These are phyloP conservation scores for Mikania micrantha DNA, from an alignment of 129 eudicot genomes.

Conservation along the genomic window DNA sequence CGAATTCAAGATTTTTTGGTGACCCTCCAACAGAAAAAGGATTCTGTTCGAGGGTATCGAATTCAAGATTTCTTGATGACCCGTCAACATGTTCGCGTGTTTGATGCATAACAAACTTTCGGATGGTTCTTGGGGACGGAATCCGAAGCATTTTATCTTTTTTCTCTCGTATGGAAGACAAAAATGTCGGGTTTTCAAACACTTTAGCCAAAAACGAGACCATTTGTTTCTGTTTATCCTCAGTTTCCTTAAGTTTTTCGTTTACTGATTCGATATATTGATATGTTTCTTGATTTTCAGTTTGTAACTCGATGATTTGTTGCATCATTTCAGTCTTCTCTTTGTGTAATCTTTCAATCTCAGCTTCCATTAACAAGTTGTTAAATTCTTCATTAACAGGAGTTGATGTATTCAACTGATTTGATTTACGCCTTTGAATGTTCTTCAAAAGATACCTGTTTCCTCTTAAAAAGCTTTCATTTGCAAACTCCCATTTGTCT, in stretches of 20 bases:
- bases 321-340: conserved; percentile 69
- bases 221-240: conserved; percentile 71
- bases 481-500: conserved; percentile 86
- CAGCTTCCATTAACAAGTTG: conserved; percentile 34
- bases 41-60: too few relatives aligned
- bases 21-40: too few relatives aligned
- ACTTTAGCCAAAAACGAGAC: conserved; percentile 68
- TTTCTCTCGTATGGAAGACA: conserved; percentile 13
- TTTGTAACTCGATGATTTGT: conserved; percentile 60
- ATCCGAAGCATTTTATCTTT: conserved; percentile 22
- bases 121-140: conserved; percentile 35
- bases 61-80: too few relatives aligned
- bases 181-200: conserved; percentile 42
- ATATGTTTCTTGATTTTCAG: conserved; percentile 51
- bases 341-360: conserved; percentile 47
- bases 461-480: conserved; percentile 56
- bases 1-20: too few relatives aligned
- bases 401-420: not conserved
- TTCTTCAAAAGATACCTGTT: conserved; percentile 58
- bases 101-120: conserved; percentile 56
- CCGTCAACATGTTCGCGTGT: conserved; percentile 37
- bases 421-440: conserved; percentile 70
- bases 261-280: conserved; percentile 51
- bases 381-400: conserved; percentile 13
- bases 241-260: conserved; percentile 64